Evolutionary conservation across 2,329 filamentous ascomycete species (phyloP), one percentile per base, ranked within the genome.

Genomic region (Colletotrichum chrysophilum): DNA sequence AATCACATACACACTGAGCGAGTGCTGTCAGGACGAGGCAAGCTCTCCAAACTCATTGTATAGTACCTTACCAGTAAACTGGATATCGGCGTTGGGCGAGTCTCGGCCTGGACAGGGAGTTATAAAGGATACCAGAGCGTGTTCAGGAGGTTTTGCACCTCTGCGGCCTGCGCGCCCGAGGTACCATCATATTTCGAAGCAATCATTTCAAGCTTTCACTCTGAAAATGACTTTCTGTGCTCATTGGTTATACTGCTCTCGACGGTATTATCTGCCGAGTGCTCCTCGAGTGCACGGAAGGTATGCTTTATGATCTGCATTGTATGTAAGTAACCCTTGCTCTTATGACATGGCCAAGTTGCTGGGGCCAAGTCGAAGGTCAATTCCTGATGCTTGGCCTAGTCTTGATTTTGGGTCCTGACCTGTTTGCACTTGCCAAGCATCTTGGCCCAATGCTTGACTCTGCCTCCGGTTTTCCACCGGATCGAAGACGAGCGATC

Each of bases 101-200:
- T 62, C 34, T 70, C 66, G 70, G 61, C 58, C 58, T 55, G 65
- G 65, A 61, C 67, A 36, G 56, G 61, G 70, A 68, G 74, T 65
- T 71, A 21, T 55, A 69, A 74, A 73, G 70, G 74, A 76, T 76
- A 76, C 74, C 74, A 76, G 68, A 76, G 74, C 73, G 73, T 58
- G 32, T 60, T 72, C 77, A 80, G 64, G 78, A 67, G n/a, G 30
- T 7, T 38, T 13, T 43, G 32, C 24, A 38, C 21, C 52, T 68
- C 9, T 30, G 30, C 21, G 52, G 66, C 52, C 52, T 60, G 30
- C 66, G 52, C 38, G 52, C 52, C 52, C 32, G 55, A 67, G 66
- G 30, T 14, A 21, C 16, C 52, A 30, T 12, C 66, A 48, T 30
- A 38, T 68, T 43, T 60, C 58, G 34, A 68, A 60, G 21, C 32